Evolutionary conservation across 345 rosid species (phyloP).

Genomic region (Orychophragmus violaceus): DNA sequence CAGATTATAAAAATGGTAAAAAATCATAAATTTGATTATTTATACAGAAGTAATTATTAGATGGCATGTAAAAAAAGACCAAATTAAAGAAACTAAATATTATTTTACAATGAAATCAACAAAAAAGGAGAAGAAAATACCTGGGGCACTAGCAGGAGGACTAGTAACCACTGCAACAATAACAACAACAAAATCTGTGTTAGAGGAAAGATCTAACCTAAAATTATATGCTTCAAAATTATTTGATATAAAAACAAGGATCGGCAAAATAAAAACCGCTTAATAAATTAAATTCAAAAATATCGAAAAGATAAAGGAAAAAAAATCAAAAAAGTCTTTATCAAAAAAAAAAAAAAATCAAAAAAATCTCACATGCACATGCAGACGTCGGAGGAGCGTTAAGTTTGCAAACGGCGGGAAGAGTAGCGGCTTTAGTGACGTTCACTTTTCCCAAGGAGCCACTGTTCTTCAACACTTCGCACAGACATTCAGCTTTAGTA

Average conservation of each 20-base stretch:
- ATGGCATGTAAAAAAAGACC: not conserved
- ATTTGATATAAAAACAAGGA: not conserved
- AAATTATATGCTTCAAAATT: not conserved
- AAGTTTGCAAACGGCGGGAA: conserved; percentile 22
- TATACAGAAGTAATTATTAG: not conserved
- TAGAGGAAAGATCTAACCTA: not conserved
- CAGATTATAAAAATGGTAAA: not conserved
- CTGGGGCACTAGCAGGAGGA: conserved; percentile 6
- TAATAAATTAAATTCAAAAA: too few species aligned
- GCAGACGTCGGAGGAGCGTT: conserved; percentile 8
- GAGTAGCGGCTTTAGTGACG: conserved; percentile 17
- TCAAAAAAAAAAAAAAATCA: too few species aligned
- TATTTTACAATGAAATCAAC: not conserved
- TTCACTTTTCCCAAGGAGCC: not conserved
- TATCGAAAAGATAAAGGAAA: too few species aligned
- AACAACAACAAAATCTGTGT: not conserved
- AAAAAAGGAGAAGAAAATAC: conserved; percentile 7
- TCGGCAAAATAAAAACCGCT: not conserved
- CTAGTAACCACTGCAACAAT: not conserved
- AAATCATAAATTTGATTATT: not conserved
- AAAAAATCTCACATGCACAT: conserved; percentile 20
- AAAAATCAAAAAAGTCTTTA: too few species aligned
- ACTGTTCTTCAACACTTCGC: conserved; percentile 19
- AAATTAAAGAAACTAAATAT: not conserved
- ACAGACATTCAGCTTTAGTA: conserved; percentile 13